Evolutionary conservation across 2,329 filamentous ascomycete species (phyloP).

Genomic region (Aspergillus sp.): DNA sequence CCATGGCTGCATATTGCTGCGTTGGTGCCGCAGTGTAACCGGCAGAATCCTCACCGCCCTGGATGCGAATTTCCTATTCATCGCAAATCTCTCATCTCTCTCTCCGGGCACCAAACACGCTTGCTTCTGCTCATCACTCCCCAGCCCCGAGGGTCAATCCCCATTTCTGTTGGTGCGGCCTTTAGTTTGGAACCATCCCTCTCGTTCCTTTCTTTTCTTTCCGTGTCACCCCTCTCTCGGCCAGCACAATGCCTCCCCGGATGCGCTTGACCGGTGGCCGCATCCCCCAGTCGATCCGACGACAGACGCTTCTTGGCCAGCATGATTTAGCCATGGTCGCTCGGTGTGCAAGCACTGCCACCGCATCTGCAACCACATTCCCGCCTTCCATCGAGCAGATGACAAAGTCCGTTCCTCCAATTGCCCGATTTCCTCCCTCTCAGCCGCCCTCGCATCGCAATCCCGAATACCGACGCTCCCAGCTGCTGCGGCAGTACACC

Average conservation of each 20-base stretch:
- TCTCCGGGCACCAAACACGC: background rate
- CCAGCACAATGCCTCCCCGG: conserved; percentile 53
- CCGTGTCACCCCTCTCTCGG: background rate
- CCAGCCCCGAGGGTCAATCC: background rate
- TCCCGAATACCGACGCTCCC: conserved; percentile 83
- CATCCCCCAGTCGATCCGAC: conserved; percentile 34
- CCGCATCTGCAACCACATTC: conserved; percentile 51
- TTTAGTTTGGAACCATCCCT: no score
- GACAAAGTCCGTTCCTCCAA: conserved; percentile 40
- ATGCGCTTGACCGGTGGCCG: conserved; percentile 41
- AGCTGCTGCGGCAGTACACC: conserved; percentile 82
- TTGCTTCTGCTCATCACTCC: background rate
- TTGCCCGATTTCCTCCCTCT: conserved; percentile 56
- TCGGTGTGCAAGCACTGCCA: conserved; percentile 42
- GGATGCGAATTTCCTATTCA: background rate
- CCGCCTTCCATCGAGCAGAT: conserved; percentile 53
- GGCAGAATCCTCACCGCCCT: background rate
- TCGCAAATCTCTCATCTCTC: background rate
- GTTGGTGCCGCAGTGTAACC: background rate
- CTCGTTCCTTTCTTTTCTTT: background rate
- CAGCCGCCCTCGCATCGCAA: conserved; percentile 87
- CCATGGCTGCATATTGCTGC: no score
- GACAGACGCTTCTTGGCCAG: conserved; percentile 35
- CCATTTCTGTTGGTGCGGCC: background rate
- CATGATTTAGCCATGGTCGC: conserved; percentile 40